Evolutionary conservation across 2,329 filamentous ascomycete species (phyloP).

Genomic region (Fusarium buharicum): DNA sequence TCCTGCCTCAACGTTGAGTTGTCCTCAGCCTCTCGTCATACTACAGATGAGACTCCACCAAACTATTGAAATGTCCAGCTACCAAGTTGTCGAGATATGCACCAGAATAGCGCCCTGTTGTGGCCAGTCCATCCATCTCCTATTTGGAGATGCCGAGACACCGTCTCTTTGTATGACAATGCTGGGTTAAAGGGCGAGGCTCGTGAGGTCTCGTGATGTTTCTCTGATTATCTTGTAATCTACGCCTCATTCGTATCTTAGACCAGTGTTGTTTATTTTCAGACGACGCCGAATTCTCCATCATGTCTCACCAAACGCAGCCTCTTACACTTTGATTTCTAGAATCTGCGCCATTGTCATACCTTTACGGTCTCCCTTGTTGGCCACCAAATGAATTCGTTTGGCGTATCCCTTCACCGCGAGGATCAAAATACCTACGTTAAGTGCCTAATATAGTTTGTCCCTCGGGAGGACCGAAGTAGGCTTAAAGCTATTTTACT

Average conservation of each 20-base stretch:
- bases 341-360: constrained; percentile 33
- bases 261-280: constrained; percentile 3
- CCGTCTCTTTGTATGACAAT: constrained; percentile 19
- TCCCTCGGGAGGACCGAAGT: constrained; percentile 6
- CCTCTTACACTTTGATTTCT: constrained; percentile 35
- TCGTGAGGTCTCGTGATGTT: constrained; percentile 17
- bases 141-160: constrained; percentile 26
- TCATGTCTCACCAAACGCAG: constrained; percentile 32
- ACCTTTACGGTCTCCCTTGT: constrained; percentile 32
- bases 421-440: not conserved
- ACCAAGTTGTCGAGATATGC: constrained; percentile 2
- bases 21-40: constrained; percentile 12
- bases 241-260: constrained; percentile 32
- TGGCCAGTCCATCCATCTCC: constrained; percentile 22
- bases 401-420: constrained; percentile 24
- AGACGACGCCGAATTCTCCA: constrained; percentile 21
- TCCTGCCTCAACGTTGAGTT: constrained; percentile 10
- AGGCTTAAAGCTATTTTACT: not conserved
- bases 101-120: constrained; percentile 32
- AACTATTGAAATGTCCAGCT: constrained; percentile 28
- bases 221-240: not conserved
- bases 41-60: constrained; percentile 14
- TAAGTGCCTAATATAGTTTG: too few species aligned
- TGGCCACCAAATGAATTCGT: constrained; percentile 8
- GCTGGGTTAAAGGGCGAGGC: not conserved